Conservation (phyloP, 1,139 yeast species). For the Saccharomyces hybrid region DNA sequence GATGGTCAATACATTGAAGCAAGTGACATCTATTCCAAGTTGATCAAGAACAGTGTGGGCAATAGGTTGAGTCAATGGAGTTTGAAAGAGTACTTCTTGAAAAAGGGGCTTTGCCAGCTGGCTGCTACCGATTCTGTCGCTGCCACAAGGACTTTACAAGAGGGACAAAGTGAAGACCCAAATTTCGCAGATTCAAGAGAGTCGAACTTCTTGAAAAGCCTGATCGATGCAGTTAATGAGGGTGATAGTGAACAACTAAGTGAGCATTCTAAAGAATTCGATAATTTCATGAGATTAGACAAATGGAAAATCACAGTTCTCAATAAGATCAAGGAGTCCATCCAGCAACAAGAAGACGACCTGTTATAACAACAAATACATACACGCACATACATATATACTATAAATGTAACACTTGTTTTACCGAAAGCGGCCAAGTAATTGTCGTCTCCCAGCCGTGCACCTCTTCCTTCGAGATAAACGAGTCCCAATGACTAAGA, state of each 20-base stretch:
- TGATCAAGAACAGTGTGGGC: conserved; percentile 68
- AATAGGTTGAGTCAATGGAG: conserved; percentile 83
- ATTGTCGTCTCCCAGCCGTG: neutral
- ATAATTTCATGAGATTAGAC: conserved; percentile 83
- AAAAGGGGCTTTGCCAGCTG: conserved; percentile 72
- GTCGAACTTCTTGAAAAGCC: conserved; percentile 53
- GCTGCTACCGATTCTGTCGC: conserved; percentile 83
- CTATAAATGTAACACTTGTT: neutral
- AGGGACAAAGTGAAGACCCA: conserved; percentile 66
- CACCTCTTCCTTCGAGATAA: neutral
- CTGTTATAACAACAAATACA: conserved; percentile 13
- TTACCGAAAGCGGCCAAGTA: neutral
- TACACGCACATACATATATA: neutral
- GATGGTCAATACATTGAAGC: conserved; percentile 68
- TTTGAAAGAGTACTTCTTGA: conserved; percentile 82
- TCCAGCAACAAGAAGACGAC: conserved; percentile 69
- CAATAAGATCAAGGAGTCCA: conserved; percentile 69
- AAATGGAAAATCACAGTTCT: conserved; percentile 86
- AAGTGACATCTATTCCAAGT: conserved; percentile 63
- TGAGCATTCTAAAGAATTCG: conserved; percentile 71
- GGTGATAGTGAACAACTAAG: conserved; percentile 78
- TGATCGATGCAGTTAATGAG: conserved; percentile 64
- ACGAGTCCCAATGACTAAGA: neutral
- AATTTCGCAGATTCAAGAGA: conserved; percentile 76
- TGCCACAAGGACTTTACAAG: conserved; percentile 63